Evolutionary conservation across 169 alveolate genomes (phyloP).

Genomic region (Plasmodium sp.): DNA sequence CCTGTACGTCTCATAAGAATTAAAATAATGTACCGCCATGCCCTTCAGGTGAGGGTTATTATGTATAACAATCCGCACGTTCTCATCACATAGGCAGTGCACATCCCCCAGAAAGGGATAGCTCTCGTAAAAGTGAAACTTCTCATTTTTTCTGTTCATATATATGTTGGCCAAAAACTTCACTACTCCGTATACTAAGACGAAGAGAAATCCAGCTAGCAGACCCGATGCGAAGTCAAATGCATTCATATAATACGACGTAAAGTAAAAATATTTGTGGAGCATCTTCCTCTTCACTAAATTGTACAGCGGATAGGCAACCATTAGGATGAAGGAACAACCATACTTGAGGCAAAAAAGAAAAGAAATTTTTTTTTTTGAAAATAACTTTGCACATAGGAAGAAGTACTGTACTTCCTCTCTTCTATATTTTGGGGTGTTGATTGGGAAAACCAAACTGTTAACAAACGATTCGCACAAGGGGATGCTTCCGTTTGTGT

Average conservation of each 20-base stretch:
- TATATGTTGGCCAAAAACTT: not conserved
- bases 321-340: conserved; percentile 11
- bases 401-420: conserved; percentile 26
- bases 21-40: conserved; percentile 14
- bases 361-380: not conserved
- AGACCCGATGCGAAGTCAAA: conserved; percentile 52
- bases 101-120: conserved; percentile 40
- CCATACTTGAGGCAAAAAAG: conserved; percentile 27
- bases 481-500: not conserved
- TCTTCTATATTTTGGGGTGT: conserved; percentile 49
- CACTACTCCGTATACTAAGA: conserved; percentile 33
- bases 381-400: conserved; percentile 45
- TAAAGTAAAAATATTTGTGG: conserved; percentile 5
- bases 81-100: conserved; percentile 47
- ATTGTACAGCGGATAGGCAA: conserved; percentile 51
- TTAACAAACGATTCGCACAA: conserved; percentile 18
- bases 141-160: conserved; percentile 20
- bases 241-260: conserved; percentile 40
- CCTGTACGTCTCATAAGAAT: conserved; percentile 29
- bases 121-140: conserved; percentile 27
- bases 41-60: conserved; percentile 35
- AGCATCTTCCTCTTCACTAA: conserved; percentile 20
- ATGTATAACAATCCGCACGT: not conserved
- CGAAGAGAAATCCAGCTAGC: conserved; percentile 17
- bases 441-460: conserved; percentile 11